Conservation (phyloP, 139 green algal genomes). For the Cymbomonas tetramitiformis region DNA sequence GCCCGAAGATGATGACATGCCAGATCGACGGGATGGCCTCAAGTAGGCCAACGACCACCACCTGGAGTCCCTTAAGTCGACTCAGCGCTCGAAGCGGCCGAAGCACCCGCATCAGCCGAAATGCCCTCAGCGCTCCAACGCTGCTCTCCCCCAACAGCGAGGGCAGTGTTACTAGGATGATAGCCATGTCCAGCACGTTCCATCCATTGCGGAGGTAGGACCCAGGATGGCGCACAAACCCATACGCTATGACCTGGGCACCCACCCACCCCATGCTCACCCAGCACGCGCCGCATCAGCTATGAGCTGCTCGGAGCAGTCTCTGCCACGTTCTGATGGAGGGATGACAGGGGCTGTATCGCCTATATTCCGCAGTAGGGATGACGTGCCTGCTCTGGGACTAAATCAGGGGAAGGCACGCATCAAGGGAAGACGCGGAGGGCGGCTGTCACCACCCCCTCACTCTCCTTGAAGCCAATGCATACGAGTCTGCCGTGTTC, state of each 20-base stretch:
- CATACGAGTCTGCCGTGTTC: too few species aligned
- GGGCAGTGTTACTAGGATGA: not conserved
- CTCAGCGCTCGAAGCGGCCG: not conserved
- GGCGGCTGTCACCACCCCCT: too few species aligned
- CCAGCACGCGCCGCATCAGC: too few species aligned
- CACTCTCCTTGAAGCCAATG: too few species aligned
- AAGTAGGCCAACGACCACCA: conserved; percentile 30
- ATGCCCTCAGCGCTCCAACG: not conserved
- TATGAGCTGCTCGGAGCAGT: too few species aligned
- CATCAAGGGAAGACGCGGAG: too few species aligned
- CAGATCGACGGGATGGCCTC: conserved; percentile 19
- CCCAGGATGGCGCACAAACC: not conserved
- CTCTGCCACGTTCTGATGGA: too few species aligned
- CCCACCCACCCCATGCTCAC: too few species aligned
- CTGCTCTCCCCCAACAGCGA: not conserved
- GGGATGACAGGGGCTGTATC: too few species aligned
- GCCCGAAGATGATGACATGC: conserved; percentile 28
- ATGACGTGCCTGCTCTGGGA: too few species aligned
- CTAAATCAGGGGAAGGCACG: too few species aligned
- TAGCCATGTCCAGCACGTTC: conserved; percentile 13
- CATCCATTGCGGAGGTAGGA: conserved; percentile 8
- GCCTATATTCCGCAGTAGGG: too few species aligned
- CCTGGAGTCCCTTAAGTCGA: conserved; percentile 17
- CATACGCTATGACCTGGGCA: conserved; percentile 5
- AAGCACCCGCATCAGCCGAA: conserved; percentile 5